These are phyloP conservation scores for Candolleomyces aberdarensis DNA, from an alignment of 768 basidiomycete species.

Conservation along the genomic window DNA sequence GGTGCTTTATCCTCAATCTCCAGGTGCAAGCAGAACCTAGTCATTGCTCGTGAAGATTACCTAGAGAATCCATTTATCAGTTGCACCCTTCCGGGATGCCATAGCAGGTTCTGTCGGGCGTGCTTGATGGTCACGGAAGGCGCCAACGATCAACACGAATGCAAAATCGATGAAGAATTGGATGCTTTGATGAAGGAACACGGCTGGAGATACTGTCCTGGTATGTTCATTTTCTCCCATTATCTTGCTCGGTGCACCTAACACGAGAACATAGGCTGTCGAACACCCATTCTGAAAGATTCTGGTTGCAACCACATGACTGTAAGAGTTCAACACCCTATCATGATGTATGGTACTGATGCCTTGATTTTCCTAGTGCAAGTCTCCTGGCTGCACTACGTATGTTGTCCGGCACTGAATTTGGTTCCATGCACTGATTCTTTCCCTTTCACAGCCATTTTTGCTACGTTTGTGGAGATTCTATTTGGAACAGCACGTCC, in stretches of 20 bases:
- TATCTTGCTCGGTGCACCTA: neutral
- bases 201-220: conserved; percentile 11
- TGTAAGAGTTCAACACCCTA: neutral
- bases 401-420: neutral
- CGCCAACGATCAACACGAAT: neutral
- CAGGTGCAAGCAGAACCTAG: conserved; percentile 4
- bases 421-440: neutral
- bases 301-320: conserved; percentile 12
- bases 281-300: conserved; percentile 6
- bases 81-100: neutral
- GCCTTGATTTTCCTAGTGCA: neutral
- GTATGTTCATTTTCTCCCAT: neutral
- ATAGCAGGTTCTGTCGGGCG: conserved; percentile 6
- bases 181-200: conserved; percentile 6
- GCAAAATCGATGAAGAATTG: conserved; percentile 9
- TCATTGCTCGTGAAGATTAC: conserved; percentile 8
- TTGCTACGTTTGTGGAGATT: neutral
- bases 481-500: neutral
- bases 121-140: neutral
- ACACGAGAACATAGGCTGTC: neutral
- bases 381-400: neutral
- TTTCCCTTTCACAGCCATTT: neutral
- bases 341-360: neutral
- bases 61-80: conserved; percentile 2
- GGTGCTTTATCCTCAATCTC: neutral